Conservation (phyloP, 108 stramenopile species). For the Craspedostauros australis region DNA sequence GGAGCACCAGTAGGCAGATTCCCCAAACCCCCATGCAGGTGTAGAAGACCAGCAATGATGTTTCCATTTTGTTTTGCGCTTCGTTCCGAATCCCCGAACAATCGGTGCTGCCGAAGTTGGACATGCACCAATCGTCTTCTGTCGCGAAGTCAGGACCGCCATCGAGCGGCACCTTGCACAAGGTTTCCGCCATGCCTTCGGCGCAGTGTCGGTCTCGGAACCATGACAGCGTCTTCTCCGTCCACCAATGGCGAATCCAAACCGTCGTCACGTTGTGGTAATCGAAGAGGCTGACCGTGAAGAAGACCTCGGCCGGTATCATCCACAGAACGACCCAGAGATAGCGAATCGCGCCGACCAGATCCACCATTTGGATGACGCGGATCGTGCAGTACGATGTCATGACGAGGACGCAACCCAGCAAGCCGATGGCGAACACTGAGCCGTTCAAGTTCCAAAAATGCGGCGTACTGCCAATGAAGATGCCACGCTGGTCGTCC, state of each 20-base stretch:
- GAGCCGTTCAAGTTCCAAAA: conserved; percentile 39
- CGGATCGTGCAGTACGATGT: conserved; percentile 45
- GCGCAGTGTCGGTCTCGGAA: conserved; percentile 48
- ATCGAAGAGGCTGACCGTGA: conserved; percentile 41
- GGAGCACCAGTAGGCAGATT: conserved; percentile 31
- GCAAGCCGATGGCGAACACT: conserved; percentile 35
- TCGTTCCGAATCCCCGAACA: conserved; percentile 49
- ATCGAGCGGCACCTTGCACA: conserved; percentile 55
- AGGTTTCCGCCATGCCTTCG: conserved; percentile 34
- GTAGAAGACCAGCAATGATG: conserved; percentile 21
- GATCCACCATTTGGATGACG: conserved; percentile 59
- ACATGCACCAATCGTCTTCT: conserved; percentile 55
- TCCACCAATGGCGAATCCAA: conserved; percentile 59
- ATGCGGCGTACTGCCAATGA: conserved; percentile 11
- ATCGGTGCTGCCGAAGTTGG: conserved; percentile 37
- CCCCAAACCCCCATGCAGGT: conserved; percentile 20
- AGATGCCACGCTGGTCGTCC: neutral
- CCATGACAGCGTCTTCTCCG: conserved; percentile 9
- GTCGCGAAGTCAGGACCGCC: conserved; percentile 31
- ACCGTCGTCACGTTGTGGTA: conserved; percentile 58
- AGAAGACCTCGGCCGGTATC: conserved; percentile 26
- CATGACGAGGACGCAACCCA: conserved; percentile 42
- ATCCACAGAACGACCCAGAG: conserved; percentile 68
- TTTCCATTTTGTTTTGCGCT: conserved; percentile 40
- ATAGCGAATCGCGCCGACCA: conserved; percentile 63